These are phyloP conservation scores for Climacium dendroides DNA, from an alignment of 225 moss, liverwort and hornwort species.

Conservation along the genomic window DNA sequence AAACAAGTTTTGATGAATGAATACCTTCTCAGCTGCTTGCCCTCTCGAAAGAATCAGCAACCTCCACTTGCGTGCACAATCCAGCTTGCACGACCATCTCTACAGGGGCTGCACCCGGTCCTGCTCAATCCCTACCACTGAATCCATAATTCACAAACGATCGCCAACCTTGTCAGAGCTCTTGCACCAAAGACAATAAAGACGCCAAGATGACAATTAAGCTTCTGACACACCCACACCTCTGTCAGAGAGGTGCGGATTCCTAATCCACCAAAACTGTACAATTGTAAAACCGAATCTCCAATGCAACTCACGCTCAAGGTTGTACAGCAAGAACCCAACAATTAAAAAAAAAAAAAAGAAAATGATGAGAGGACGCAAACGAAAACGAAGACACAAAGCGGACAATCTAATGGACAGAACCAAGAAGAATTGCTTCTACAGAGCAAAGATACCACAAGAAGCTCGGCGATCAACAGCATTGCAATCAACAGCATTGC, in stretches of 20 bases:
- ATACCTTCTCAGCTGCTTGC: slow-evolving; percentile 3
- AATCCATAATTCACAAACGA: background rate
- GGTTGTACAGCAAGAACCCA: background rate
- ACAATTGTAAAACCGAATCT: background rate
- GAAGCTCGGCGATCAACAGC: background rate
- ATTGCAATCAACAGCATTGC: background rate
- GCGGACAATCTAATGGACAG: background rate
- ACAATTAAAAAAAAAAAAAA: background rate
- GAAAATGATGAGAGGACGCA: background rate
- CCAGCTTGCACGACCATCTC: slow-evolving; percentile 6
- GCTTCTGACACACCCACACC: background rate
- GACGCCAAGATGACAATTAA: background rate
- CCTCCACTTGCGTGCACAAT: background rate
- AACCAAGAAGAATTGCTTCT: background rate
- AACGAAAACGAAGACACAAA: background rate
- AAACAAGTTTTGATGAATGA: background rate
- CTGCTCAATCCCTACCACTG: background rate
- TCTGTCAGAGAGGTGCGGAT: background rate
- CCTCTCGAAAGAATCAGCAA: background rate
- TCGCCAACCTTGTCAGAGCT: background rate
- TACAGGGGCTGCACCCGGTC: background rate
- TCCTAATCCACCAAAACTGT: background rate
- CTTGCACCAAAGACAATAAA: background rate
- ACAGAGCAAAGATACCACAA: background rate
- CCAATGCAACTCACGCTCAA: background rate